A percentile compares a stretch with the other conserved stretches of the same genome.
phyloP scores from a whole-genome alignment of 2,329 filamentous ascomycete genomes.

The Verticillium zaregamsianum region DNA sequence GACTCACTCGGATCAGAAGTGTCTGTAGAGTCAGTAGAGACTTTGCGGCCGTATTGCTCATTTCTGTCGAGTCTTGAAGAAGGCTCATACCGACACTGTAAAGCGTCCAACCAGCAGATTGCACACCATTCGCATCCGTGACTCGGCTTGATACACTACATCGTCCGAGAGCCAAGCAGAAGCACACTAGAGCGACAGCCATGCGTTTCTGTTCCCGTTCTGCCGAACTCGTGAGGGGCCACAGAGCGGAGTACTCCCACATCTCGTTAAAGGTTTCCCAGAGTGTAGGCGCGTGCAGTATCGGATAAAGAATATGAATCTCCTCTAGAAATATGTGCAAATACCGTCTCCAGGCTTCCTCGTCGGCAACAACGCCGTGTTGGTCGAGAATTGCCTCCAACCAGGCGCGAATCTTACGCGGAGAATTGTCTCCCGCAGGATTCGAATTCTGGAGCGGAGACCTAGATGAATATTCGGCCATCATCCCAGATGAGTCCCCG shows the following conservation, averaged over 20 bases:
- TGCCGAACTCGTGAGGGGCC: constrained; percentile 3
- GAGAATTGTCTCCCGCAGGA: neutral
- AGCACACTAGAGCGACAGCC: constrained; percentile 7
- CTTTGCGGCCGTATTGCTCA: constrained; percentile 5
- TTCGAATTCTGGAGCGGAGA: neutral
- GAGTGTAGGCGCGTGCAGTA: constrained; percentile 5
- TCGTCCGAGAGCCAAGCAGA: constrained; percentile 8
- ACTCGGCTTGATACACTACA: constrained; percentile 9
- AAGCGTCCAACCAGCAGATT: constrained; percentile 8
- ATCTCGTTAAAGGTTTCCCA: constrained; percentile 9
- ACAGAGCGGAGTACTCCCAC: constrained; percentile 8
- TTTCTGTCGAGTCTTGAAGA: constrained; percentile 3
- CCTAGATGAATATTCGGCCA: neutral
- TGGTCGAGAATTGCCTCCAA: constrained; percentile 4
- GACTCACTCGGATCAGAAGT: constrained; percentile 1
- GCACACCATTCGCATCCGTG: constrained; percentile 6
- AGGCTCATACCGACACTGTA: constrained; percentile 8
- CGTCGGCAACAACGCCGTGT: constrained; percentile 6
- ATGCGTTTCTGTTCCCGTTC: constrained; percentile 8
- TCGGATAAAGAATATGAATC: constrained; percentile 7
- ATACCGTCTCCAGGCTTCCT: constrained; percentile 7
- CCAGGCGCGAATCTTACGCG: constrained; percentile 6
- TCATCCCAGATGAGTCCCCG: neutral
- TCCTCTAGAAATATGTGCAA: constrained; percentile 9
- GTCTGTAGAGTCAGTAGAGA: constrained; percentile 6